Conservation (phyloP, 2,329 filamentous ascomycete species). For the Scedosporium boydii region DNA sequence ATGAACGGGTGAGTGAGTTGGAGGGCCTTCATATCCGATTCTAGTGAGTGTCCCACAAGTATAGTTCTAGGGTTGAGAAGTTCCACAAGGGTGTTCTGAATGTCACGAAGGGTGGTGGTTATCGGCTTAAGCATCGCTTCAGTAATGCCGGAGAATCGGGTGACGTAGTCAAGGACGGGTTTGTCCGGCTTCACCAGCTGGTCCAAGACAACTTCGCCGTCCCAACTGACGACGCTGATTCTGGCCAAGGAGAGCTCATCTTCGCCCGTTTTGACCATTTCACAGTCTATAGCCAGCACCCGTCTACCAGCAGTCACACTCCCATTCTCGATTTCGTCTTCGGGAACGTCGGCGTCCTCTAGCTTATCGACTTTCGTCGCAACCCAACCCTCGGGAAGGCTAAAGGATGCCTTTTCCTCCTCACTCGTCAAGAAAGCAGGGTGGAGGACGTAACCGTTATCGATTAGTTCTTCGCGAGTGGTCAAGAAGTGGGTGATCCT, state of each 20-base stretch:
- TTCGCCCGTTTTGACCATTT: constrained; percentile 88
- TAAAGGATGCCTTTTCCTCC: not conserved
- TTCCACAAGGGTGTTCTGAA: constrained; percentile 66
- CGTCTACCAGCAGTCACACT: constrained; percentile 75
- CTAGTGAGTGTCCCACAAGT: constrained; percentile 70
- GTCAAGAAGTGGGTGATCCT: constrained; percentile 74
- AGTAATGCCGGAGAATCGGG: constrained; percentile 86
- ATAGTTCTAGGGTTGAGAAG: constrained; percentile 66
- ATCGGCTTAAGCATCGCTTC: constrained; percentile 71
- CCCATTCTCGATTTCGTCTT: constrained; percentile 64
- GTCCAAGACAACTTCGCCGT: constrained; percentile 72
- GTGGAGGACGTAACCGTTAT: constrained; percentile 79
- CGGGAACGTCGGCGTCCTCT: constrained; percentile 58
- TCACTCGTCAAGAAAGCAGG: constrained; percentile 54
- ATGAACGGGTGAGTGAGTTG: constrained; percentile 86
- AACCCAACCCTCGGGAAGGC: constrained; percentile 59
- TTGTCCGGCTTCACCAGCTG: constrained; percentile 84
- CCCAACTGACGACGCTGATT: constrained; percentile 80
- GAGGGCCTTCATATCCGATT: constrained; percentile 75
- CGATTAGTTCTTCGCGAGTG: constrained; percentile 61
- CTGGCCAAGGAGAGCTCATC: constrained; percentile 76
- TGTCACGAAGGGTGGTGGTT: constrained; percentile 73
- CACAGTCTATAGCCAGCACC: constrained; percentile 80
- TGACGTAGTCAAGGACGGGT: constrained; percentile 89
- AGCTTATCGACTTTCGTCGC: constrained; percentile 61